A percentile compares a stretch with the other conserved stretches of the same genome.
phyloP scores from a whole-genome alignment of 1,284 basidiomycete genomes.

The Filobasidium uniguttulatum region DNA sequence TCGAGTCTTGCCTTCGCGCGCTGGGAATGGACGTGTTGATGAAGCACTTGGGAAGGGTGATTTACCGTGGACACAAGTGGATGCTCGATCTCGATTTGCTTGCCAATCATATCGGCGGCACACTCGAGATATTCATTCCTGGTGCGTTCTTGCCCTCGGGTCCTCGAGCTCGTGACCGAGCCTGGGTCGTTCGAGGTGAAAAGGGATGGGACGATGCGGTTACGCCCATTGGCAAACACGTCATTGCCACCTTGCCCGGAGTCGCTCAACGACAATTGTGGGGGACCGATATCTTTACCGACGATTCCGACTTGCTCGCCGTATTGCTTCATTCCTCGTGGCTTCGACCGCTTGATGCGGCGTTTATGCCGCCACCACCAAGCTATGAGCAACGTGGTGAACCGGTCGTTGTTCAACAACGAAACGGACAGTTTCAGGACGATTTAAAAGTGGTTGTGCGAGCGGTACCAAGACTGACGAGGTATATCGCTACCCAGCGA shows the following conservation, averaged over 20 bases:
- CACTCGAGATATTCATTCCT: conserved; percentile 12
- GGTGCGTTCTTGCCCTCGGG: conserved; percentile 6
- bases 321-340: conserved; percentile 44
- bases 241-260: conserved; percentile 5
- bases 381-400: background rate
- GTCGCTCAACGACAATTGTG: conserved; percentile 36
- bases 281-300: conserved; percentile 49
- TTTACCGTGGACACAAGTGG: conserved; percentile 10
- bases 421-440: conserved; percentile 12
- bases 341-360: conserved; percentile 31
- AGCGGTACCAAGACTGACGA: conserved; percentile 41
- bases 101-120: conserved; percentile 8
- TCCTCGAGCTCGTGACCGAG: conserved; percentile 4
- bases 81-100: conserved; percentile 8
- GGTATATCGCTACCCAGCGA: conserved; percentile 41
- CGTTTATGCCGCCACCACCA: conserved; percentile 7
- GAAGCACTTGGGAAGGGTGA: conserved; percentile 9
- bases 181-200: conserved; percentile 31
- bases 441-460: conserved; percentile 41
- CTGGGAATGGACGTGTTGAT: conserved; percentile 12
- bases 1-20: conserved; percentile 12
- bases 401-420: background rate
- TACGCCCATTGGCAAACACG: conserved; percentile 6
- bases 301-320: conserved; percentile 44
- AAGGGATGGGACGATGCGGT: conserved; percentile 29